Conservation (phyloP, 2,329 filamentous ascomycete species). For the Pezicula rhizophila region DNA sequence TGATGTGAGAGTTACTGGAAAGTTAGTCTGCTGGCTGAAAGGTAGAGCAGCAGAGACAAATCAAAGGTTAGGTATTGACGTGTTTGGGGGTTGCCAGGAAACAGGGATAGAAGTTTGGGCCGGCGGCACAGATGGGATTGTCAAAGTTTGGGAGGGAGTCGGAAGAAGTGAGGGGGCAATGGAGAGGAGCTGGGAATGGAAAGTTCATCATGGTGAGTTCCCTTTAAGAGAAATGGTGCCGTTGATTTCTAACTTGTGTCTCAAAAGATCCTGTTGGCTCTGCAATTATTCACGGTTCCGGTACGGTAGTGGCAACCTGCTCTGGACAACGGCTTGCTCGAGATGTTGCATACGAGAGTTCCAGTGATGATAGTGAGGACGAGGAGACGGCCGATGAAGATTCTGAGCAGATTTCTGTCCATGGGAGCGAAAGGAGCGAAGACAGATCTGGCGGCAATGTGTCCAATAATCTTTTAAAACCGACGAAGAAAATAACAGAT, state of each 20-base stretch:
- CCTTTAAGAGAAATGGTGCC: background rate
- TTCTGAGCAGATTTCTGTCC: background rate
- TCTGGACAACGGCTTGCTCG: slow-evolving; percentile 24
- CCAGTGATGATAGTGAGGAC: slow-evolving; percentile 6
- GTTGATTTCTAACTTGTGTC: slow-evolving; percentile 1
- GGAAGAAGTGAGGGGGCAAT: slow-evolving; percentile 38
- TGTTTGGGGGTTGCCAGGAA: slow-evolving; percentile 37
- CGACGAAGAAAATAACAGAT: slow-evolving; percentile 23
- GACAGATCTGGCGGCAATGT: slow-evolving; percentile 1
- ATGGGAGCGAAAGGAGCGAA: slow-evolving; percentile 5
- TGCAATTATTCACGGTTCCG: slow-evolving; percentile 25
- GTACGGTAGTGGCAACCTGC: slow-evolving; percentile 27
- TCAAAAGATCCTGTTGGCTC: slow-evolving; percentile 22
- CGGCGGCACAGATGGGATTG: slow-evolving; percentile 46
- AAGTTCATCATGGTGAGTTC: slow-evolving; percentile 25
- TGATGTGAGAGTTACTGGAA: slow-evolving; percentile 53
- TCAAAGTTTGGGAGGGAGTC: slow-evolving; percentile 54
- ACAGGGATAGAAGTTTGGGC: slow-evolving; percentile 57
- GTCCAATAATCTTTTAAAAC: background rate
- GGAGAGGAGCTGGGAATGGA: slow-evolving; percentile 25
- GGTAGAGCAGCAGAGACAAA: slow-evolving; percentile 46
- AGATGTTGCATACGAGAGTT: slow-evolving; percentile 6
- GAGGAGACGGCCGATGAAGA: background rate
- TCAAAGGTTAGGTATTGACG: slow-evolving; percentile 50
- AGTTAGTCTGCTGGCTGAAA: slow-evolving; percentile 47